Evolutionary conservation across 1,284 basidiomycete genomes (phyloP).

Genomic region (Filobasidium uniguttulatum): DNA sequence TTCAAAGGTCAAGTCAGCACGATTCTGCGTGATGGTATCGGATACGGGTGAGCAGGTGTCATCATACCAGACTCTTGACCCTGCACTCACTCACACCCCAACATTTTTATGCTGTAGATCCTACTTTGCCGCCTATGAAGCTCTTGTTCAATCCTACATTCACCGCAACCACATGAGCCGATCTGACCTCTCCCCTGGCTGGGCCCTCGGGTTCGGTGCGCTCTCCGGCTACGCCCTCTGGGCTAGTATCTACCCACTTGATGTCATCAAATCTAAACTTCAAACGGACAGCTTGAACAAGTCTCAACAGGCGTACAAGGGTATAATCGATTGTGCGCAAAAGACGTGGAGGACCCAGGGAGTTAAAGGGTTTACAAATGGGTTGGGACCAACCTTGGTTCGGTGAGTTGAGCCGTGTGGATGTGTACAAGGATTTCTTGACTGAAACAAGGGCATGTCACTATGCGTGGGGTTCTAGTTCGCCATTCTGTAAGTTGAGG

Average conservation of each 20-base stretch:
- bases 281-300: constrained; percentile 80
- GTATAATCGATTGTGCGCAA: constrained; percentile 64
- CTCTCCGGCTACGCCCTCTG: constrained; percentile 48
- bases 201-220: constrained; percentile 71
- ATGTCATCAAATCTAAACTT: constrained; percentile 88
- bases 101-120: constrained; percentile 29
- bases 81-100: background rate
- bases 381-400: constrained; percentile 78
- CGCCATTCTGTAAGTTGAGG: constrained; percentile 2
- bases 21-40: constrained; percentile 67
- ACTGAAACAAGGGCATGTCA: too few relatives aligned
- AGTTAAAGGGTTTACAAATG: constrained; percentile 70
- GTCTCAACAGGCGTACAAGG: constrained; percentile 62
- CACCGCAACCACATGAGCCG: constrained; percentile 52
- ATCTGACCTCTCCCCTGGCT: constrained; percentile 60
- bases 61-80: background rate
- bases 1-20: constrained; percentile 91
- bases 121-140: constrained; percentile 90
- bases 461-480: background rate
- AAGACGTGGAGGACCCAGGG: constrained; percentile 74
- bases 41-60: constrained; percentile 47
- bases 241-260: constrained; percentile 33
- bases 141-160: constrained; percentile 74
- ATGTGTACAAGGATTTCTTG: too few relatives aligned
- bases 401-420: constrained; percentile 39